Evolutionary conservation across 805 yeast genomes (phyloP), one percentile per base, ranked within the genome.

Genomic region (Nakazawaea populi): DNA sequence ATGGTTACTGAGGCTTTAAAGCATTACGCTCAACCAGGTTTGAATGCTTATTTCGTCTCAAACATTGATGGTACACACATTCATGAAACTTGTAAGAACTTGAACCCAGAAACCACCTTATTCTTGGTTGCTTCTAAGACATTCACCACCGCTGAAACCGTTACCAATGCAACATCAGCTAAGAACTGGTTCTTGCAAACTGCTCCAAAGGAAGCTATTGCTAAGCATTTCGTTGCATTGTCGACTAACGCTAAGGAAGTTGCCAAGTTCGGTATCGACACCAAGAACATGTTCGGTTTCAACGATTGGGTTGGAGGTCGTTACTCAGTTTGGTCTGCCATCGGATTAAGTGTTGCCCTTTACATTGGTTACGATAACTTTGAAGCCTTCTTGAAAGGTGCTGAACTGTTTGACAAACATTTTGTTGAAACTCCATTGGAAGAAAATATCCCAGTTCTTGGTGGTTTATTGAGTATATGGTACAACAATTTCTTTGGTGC

Each of bases 251-350:
- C 89, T 55, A 73, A 71, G 48, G 97, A 87, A 72, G 99, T 94
- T 57, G 78, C 85, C 63, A 87, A 89, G 74, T 94, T 94, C 64
- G 99, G 99, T 66, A 94, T 94, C 60, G 98, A 94, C 76, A 83
- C 97, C 68, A 86, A 83, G 70, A 94, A 94, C 79, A 94, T 94
- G 99, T 94, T 94, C 72, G 98, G 96, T 57, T 94, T 94, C 65
- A 97, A 91, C 71, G 85, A 76, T 74, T 94, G 99, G 99, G 99
- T 94, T 58, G 99, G 99, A 66, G 99, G 99, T 68, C 87, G 99
- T 73, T 94, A 94, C 84, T 94, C 99, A n/a, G 99, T 94, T 55
- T 94, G 99, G 99, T 88, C 96, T 42, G 95, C 99, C 56, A 94
- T 94, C 70, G 99, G 99, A 55, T 82, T 94, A 61, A 88, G 97